phyloP scores from a whole-genome alignment of 176 grass and related monocot genomes.

The Puccinellia tenuiflora region DNA sequence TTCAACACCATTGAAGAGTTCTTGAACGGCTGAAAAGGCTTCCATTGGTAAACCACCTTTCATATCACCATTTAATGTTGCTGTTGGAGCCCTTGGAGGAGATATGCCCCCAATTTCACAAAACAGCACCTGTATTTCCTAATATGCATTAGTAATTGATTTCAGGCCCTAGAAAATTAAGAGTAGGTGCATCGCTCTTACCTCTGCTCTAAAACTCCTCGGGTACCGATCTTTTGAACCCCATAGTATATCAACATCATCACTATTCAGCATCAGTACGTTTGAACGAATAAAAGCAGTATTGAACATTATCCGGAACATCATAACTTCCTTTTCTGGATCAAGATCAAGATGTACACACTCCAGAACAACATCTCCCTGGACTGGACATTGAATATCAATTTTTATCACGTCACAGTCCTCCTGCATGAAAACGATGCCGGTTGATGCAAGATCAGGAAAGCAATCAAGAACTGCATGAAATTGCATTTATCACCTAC shows the following conservation, averaged over 20 bases:
- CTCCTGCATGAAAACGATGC: slow-evolving; percentile 51
- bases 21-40: slow-evolving; percentile 95
- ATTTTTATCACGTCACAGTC: slow-evolving; percentile 98
- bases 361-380: slow-evolving; percentile 97
- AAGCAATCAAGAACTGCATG: slow-evolving; percentile 27
- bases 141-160: slow-evolving; percentile 18
- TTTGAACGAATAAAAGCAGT: slow-evolving; percentile 97
- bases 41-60: slow-evolving; percentile 96
- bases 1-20: slow-evolving; percentile 91
- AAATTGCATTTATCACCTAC: slow-evolving; percentile 33
- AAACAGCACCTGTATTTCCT: slow-evolving; percentile 73
- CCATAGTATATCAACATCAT: slow-evolving; percentile 94
- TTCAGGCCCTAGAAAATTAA: not conserved
- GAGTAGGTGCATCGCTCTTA: slow-evolving; percentile 18
- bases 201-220: slow-evolving; percentile 88
- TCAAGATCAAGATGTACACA: slow-evolving; percentile 97
- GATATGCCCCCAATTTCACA: slow-evolving; percentile 77
- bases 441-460: not conserved
- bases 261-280: slow-evolving; percentile 85
- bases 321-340: slow-evolving; percentile 95
- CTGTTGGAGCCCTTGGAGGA: slow-evolving; percentile 77
- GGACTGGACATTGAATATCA: slow-evolving; percentile 94
- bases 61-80: slow-evolving; percentile 69
- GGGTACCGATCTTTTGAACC: slow-evolving; percentile 82
- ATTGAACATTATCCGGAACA: slow-evolving; percentile 98